Evolutionary conservation across 75 land plant genomes (phyloP), one percentile per base, ranked within the genome.

Genomic region (Gnetum montanum): DNA sequence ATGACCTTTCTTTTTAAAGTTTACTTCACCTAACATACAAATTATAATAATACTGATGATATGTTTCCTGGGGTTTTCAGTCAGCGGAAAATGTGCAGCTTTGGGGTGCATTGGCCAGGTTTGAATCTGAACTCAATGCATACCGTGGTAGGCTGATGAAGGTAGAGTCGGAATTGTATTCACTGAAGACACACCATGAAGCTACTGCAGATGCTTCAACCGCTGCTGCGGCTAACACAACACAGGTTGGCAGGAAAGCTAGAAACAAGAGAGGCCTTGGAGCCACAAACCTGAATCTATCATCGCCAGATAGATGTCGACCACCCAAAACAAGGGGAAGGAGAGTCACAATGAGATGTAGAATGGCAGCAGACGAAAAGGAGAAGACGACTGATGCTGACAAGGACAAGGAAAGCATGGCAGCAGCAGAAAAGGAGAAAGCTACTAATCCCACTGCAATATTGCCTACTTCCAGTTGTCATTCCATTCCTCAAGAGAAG

Each of bases 71-170:
- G 27, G 54, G 27, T 1, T 16, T 67, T 54, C 59, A 74, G 77
- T 74, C 67, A 40, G 55, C 47, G 25, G 67, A 68, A 50, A 74
- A 74, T 69, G 65, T 69, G 43, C 55, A 69, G 11, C 53, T 74
- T 1, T 50, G 67, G 68, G 49, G 34, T 74, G 59, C 62, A 10
- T 48, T 74, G 23, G 46, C 38, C 11, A 20, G 61, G 33, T 44
- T 54, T 54, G 63, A 68, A 36, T 38, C 67, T 5, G 77, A 68
- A 53, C 16, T 74, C 31, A 57, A 59, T 47, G 49, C 50, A 34
- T 52, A 58, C 43, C 65, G 62, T 43, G 49, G 31, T 38, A 64
- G 64, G 44, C 34, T 73, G 28, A 28, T 31, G 16, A 62, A 68
- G 50, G 62, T 73, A 35, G 71, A 73, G 50, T 58, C 62, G 0